Evolutionary conservation across 768 basidiomycete genomes (phyloP).

Genomic region (Kondoa malvinella): DNA sequence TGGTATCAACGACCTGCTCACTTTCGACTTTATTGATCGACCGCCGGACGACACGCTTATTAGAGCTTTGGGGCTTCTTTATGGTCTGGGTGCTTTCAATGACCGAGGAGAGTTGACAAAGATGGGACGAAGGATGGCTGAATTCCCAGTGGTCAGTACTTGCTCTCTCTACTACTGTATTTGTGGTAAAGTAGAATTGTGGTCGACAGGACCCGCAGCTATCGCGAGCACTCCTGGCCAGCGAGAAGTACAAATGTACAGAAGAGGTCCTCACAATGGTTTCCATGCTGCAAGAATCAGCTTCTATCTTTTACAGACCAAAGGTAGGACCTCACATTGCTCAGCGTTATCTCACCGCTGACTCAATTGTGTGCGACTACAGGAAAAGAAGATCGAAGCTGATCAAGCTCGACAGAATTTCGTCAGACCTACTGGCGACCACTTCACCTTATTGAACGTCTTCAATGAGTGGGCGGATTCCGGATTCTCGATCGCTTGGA

Average conservation of each 20-base stretch:
- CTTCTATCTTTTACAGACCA: conserved; percentile 85
- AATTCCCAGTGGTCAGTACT: conserved; percentile 57
- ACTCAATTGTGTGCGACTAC: background rate
- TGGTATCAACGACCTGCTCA: conserved; percentile 94
- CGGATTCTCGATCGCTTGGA: conserved; percentile 85
- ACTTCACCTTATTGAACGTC: conserved; percentile 63
- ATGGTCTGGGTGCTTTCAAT: conserved; percentile 89
- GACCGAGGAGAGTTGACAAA: conserved; percentile 95
- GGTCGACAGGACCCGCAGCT: conserved; percentile 63
- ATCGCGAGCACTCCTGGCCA: conserved; percentile 86
- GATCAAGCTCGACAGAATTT: conserved; percentile 97
- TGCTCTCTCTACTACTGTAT: background rate
- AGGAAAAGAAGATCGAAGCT: conserved; percentile 45
- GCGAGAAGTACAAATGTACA: conserved; percentile 81
- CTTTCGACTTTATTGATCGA: conserved; percentile 96
- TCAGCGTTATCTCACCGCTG: background rate
- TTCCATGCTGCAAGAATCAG: conserved; percentile 88
- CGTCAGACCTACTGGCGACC: conserved; percentile 84
- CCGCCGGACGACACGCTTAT: conserved; percentile 96
- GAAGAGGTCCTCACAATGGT: conserved; percentile 97
- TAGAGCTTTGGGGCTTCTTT: conserved; percentile 77
- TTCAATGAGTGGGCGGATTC: conserved; percentile 65
- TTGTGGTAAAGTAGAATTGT: background rate
- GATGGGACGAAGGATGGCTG: conserved; percentile 89
- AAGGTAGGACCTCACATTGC: conserved; percentile 31